A percentile compares a stretch with the other conserved stretches of the same genome.
Evolutionary conservation across 352 stramenopile species (phyloP).

Genomic region (Pythium folliculosum): DNA sequence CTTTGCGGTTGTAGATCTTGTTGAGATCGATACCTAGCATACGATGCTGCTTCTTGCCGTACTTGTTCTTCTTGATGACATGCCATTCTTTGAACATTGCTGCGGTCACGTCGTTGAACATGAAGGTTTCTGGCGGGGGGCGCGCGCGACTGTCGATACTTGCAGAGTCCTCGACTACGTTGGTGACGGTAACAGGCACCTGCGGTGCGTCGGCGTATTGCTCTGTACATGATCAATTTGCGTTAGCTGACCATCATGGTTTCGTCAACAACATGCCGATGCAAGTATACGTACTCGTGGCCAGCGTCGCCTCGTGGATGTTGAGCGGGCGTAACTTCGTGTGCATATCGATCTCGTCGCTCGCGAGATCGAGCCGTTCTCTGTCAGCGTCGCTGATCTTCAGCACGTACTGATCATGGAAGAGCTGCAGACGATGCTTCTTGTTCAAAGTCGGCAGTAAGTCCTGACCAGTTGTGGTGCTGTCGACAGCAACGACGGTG

Average conservation of each 20-base stretch:
- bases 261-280: neutral
- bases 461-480: conserved; percentile 76
- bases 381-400: conserved; percentile 87
- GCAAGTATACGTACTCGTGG: conserved; percentile 63
- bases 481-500: conserved; percentile 84
- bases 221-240: conserved; percentile 47
- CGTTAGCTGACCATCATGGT: neutral
- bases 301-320: conserved; percentile 85
- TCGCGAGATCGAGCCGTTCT: conserved; percentile 76
- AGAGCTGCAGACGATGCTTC: conserved; percentile 82
- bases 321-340: conserved; percentile 82
- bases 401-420: conserved; percentile 88
- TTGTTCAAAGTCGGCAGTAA: conserved; percentile 86
- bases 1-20: conserved; percentile 91
- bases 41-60: conserved; percentile 86
- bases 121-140: conserved; percentile 85
- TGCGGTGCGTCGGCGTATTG: conserved; percentile 85
- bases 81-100: conserved; percentile 92
- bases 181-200: conserved; percentile 64
- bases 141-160: conserved; percentile 69
- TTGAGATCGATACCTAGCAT: conserved; percentile 89
- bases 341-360: conserved; percentile 88
- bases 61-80: conserved; percentile 92
- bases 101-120: conserved; percentile 90
- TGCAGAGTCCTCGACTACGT: conserved; percentile 61